Conservation (phyloP, 2,329 filamentous ascomycete species). For the Cladosporium velox region DNA sequence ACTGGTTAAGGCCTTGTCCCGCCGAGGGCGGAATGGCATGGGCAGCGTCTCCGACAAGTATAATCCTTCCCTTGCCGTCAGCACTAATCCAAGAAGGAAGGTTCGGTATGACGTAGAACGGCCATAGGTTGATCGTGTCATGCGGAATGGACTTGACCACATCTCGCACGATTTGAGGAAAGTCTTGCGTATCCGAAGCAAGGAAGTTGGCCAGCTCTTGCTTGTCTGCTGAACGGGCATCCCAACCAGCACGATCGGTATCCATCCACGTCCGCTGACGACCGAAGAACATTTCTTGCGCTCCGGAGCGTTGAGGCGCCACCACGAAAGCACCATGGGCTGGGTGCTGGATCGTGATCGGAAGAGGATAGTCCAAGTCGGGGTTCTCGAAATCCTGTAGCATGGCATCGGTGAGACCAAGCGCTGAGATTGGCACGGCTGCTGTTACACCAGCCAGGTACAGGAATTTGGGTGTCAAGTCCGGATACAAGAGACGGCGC, state of each 20-base stretch:
- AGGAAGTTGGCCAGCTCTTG: not conserved
- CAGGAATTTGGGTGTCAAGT: slow-evolving; percentile 16
- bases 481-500: slow-evolving; percentile 7
- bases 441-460: slow-evolving; percentile 20
- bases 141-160: not conserved
- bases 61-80: not conserved
- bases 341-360: slow-evolving; percentile 2
- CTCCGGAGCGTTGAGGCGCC: not conserved
- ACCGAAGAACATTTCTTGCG: not conserved
- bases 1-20: not conserved
- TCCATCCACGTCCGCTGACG: not conserved
- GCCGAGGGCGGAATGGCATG: not conserved
- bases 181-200: slow-evolving; percentile 1
- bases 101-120: slow-evolving; percentile 4
- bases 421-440: slow-evolving; percentile 13
- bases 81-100: slow-evolving; percentile 6
- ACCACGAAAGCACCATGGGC: slow-evolving; percentile 3
- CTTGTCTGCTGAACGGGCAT: slow-evolving; percentile 1
- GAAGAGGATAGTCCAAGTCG: not conserved
- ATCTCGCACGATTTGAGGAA: not conserved
- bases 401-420: not conserved
- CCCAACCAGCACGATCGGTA: slow-evolving; percentile 4
- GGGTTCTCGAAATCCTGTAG: not conserved
- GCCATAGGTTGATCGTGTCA: slow-evolving; percentile 5
- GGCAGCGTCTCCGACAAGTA: slow-evolving; percentile 1